A percentile compares a stretch with the other conserved stretches of the same genome.
Conservation (phyloP, 2,329 filamentous ascomycete species). For the Thelonectria discophora region DNA sequence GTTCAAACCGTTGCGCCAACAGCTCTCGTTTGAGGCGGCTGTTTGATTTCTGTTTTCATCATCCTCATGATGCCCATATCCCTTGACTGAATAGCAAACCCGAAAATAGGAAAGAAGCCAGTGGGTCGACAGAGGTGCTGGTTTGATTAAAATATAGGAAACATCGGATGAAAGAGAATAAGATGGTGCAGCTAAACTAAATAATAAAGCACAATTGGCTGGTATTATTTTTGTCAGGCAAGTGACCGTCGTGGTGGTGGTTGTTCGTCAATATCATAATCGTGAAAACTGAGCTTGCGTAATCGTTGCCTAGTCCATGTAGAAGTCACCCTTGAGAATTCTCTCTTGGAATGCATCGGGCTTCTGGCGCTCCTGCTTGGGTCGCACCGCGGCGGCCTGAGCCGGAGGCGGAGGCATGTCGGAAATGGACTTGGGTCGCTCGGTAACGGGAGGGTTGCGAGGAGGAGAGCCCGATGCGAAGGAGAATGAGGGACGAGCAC, state of each 20-base stretch:
- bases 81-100: conserved; percentile 29
- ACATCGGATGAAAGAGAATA: conserved; percentile 25
- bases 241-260: conserved; percentile 16
- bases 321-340: conserved; percentile 96
- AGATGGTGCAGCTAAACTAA: conserved; percentile 25
- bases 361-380: conserved; percentile 65
- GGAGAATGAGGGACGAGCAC: conserved; percentile 66
- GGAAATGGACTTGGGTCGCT: conserved; percentile 75
- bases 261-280: conserved; percentile 36
- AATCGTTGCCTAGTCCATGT: conserved; percentile 79
- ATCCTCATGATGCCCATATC: conserved; percentile 20
- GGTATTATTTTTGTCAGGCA: conserved; percentile 29
- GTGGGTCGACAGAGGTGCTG: conserved; percentile 30
- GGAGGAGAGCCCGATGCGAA: conserved; percentile 58
- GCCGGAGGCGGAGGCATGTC: conserved; percentile 68
- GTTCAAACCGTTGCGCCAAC: conserved; percentile 28
- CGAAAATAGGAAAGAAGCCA: conserved; percentile 28
- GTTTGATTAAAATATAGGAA: conserved; percentile 18
- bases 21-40: conserved; percentile 19
- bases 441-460: conserved; percentile 57
- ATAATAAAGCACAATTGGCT: conserved; percentile 12
- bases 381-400: conserved; percentile 57
- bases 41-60: conserved; percentile 32
- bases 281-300: conserved; percentile 22
- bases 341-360: conserved; percentile 96